phyloP scores from a whole-genome alignment of 257 asterid species.

The Anisodus tanguticus region DNA sequence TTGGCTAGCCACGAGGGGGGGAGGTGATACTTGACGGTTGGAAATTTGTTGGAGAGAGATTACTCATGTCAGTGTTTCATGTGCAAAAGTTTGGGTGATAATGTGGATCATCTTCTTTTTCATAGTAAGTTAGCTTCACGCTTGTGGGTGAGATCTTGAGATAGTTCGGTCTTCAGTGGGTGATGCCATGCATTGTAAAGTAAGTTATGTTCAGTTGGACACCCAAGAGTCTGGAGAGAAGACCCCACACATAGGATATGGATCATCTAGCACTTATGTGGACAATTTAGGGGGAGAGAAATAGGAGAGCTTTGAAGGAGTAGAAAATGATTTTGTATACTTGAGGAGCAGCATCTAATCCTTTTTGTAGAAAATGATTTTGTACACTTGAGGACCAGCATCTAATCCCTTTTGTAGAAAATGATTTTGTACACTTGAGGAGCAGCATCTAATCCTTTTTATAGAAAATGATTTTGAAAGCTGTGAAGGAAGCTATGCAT shows the following conservation, averaged over 20 bases:
- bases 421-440: neutral
- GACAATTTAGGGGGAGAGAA: neutral
- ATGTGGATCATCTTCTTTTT: slow-evolving; percentile 13
- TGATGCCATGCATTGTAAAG: neutral
- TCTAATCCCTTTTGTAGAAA: neutral
- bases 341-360: neutral
- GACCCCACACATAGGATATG: neutral
- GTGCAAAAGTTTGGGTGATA: neutral
- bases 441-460: neutral
- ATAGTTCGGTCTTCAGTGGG: neutral
- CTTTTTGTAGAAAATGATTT: neutral
- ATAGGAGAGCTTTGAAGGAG: neutral
- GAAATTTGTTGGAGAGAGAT: neutral
- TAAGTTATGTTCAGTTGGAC: neutral
- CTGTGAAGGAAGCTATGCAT: neutral
- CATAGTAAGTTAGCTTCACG: neutral
- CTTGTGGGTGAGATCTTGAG: neutral
- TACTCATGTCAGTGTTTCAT: neutral
- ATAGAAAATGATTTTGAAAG: neutral
- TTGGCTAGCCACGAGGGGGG: neutral
- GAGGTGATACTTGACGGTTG: neutral
- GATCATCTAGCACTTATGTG: slow-evolving; percentile 3
- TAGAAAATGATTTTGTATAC: neutral
- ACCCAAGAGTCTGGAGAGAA: neutral
- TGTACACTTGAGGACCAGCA: no score